phyloP scores from a whole-genome alignment of 2,329 filamentous ascomycete genomes.

The Colletotrichum eleusines region DNA sequence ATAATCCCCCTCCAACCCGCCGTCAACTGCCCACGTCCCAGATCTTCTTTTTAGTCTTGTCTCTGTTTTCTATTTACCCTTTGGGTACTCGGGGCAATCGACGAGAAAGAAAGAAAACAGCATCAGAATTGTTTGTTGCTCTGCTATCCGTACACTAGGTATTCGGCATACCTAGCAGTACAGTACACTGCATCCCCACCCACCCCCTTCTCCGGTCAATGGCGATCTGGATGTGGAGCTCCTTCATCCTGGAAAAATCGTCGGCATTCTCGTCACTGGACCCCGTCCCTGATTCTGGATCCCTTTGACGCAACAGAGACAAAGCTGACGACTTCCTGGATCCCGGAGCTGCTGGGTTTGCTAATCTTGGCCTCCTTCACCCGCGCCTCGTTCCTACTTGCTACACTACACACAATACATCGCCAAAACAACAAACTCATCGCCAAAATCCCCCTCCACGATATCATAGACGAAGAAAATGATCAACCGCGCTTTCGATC shows the following conservation, averaged over 20 bases:
- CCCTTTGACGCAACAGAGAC: conserved; percentile 12
- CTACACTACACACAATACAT: conserved; percentile 6
- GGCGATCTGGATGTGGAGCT: conserved; percentile 39
- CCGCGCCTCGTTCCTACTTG: neutral
- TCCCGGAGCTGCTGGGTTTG: neutral
- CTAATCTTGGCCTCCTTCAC: neutral
- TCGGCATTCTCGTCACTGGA: conserved; percentile 39
- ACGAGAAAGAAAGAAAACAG: neutral
- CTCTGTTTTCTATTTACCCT: neutral
- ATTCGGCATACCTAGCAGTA: too few relatives aligned
- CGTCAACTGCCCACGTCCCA: conserved; percentile 21
- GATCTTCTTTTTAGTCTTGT: neutral
- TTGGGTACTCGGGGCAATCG: neutral
- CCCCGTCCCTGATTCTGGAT: conserved; percentile 4
- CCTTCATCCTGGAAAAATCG: conserved; percentile 37
- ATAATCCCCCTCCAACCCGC: conserved; percentile 39
- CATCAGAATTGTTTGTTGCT: too few relatives aligned
- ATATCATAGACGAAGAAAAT: conserved; percentile 14
- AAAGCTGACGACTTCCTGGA: conserved; percentile 2
- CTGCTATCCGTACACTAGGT: neutral
- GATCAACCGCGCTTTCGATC: conserved; percentile 13
- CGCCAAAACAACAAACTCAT: conserved; percentile 1
- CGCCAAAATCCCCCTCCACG: neutral
- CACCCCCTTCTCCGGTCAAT: conserved; percentile 24
- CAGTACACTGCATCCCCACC: neutral